Base-by-base conservation (phyloP, 106 monocot genomes). In the Alisma plantagoaquatica region DNA sequence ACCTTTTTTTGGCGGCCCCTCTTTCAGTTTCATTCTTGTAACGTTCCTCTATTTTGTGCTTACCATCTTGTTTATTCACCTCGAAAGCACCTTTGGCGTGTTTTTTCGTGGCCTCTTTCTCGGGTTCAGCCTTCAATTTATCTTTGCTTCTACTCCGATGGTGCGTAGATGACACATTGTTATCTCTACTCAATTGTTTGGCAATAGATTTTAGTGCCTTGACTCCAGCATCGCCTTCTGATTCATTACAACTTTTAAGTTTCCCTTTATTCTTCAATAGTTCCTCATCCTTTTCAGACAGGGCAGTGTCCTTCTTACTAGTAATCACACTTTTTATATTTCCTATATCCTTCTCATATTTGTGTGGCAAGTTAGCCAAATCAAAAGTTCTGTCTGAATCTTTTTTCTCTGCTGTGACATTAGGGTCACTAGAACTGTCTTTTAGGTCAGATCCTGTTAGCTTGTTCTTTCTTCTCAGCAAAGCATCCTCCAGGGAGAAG, bases 401-500 rank as follows among this genome's bases (percentile, higher is more conserved):
- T 44, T 22, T 38, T 28, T 64, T 66, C 29, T 63, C 57, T 29
- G 15, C 30, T 31, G 33, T 30, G 31, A 41, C 62, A 47, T 33
- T 55, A 22, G 43, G 33, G 25, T 67, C 57, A 33, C 10, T 19
- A 22, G 29, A 23, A 43, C 27, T 30, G 23, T 53, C 70, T 33
- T 69, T 67, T 38, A 32, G 23, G 30, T 68, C 67, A 43, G 59
- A 32, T 29, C 14, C 33, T 11, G 45, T 35, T 63, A 79, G 82
- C 54, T 75, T 82, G 31, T 46, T 46, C 45, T 72, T 79, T 57
- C 98, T 78, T 65, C 76, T 78, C 35, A 52, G 59, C 78, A 98
- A 74, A 30, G 90, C 71, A 16, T 98, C 74, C 33, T 85, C 79
- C 70, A 78, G 66, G 58, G 79, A 79, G 30, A 90, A 38, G 62